Evolutionary conservation across 495 filamentous ascomycete genomes (phyloP), one percentile per base, ranked within the genome.

Genomic region (Penicillium cinerascens): DNA sequence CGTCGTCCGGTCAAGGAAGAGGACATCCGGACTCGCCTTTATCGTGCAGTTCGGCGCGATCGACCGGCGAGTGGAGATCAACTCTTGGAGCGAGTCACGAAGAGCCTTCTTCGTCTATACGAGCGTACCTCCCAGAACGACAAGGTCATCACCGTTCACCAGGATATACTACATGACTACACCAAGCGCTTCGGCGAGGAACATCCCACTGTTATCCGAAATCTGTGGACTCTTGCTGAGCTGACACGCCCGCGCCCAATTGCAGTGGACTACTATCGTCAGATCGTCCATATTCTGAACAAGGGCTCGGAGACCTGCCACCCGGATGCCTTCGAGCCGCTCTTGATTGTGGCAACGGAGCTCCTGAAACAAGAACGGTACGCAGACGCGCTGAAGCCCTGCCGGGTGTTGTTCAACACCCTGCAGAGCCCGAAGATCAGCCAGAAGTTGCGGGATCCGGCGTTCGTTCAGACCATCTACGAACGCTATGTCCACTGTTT

Each of bases 261-360:
- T 4, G 57, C 54, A 7, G 50, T 66, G 2, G 57, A 59, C 16
- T 66, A 66, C 29, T 66, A 66, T 29, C 52, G 49, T 6, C 63
- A 51, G 27, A 63, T 66, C 22, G 45, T 66, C 9, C 44, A 51
- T 4, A 42, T 49, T 6, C 42, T 66, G 11, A 66, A 66, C 37
- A 61, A 63, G 44, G 55, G 61, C 18, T 59, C 60, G 0, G 48
- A 60, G 13, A 51, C 27, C 17, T 63, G 56, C 33, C 42, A 59
- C n/a, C 52, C 57, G 0, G 57, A 59, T 10, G 63, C 63, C 1
- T 63, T 66, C 35, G 63, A 66, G 42, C 60, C 63, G 1, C 47
- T 66, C 10, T 35, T 63, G 1, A 55, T 66, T 33, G 55, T 66
- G 1, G 50, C 51, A 21, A 63, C 51, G 1, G 63, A 66, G 22